Evolutionary conservation across 176 grass and related monocot genomes (phyloP), one percentile per base, ranked within the genome.

Genomic region (Oryza rufipogon): DNA sequence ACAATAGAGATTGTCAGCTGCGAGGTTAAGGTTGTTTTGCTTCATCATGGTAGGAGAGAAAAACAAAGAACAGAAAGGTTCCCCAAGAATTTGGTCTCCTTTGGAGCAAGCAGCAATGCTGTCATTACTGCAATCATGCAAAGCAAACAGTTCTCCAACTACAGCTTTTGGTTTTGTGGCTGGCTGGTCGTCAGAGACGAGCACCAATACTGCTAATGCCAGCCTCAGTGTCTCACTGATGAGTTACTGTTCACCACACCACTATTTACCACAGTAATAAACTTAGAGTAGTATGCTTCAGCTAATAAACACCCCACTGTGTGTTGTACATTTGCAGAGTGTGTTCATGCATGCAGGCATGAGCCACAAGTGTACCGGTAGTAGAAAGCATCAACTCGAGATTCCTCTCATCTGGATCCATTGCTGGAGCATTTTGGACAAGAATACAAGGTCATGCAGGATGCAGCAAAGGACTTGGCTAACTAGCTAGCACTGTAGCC

Each of bases 51-150:
- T 71, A 71, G 41, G 39, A 7, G n/a, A 60, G n/a, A 70, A 15
- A 39, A 15, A 39, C 17, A n/a, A 28, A 1, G 7, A 34, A 74
- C n/a, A 17, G 4, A 70, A 58, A 81, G 47, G 34, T 25, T 61
- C 9, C 9, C 9, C 38, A 19, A 44, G 36, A 22, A 16, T 20
- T 48, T 44, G 75, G 75, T 44, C 70, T 80, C 64, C 48, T 26
- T 26, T n/a, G 47, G 60, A 88, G 68, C 61, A 60, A 80, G 69
- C 81, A 80, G 33, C 9, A 11, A 3, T 44, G 9, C 34, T 4
- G 17, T 60, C 60, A 84, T 74, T 58, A 69, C 61, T 61, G 76
- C 46, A 8, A 58, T 58, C 68, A 70, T 61, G 76, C 46, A 8
- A 58, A 2, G 61, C 10, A 36, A 68, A 68, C 70, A 47, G 11